Evolutionary conservation across 371 early-diverging fungal genomes (phyloP), one percentile per base, ranked within the genome.

Genomic region (Mortierella sp.): DNA sequence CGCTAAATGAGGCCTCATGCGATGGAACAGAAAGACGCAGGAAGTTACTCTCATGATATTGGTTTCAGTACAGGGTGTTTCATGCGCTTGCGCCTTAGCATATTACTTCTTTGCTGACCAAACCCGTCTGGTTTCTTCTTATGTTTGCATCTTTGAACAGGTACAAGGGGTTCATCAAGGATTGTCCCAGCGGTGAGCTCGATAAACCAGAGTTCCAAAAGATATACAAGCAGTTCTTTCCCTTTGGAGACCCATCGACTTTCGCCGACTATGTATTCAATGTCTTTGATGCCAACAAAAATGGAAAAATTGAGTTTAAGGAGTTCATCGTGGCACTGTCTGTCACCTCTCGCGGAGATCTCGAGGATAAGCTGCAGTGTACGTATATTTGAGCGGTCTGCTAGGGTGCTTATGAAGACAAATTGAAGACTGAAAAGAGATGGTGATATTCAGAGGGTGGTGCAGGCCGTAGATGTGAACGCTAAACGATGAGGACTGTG

Each of bases 151-250:
- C n/a, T n/a, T n/a, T n/a, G n/a, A 26, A 42, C 62, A 92, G 95
- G 95, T 94, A 97, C 84, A 94, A 95, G 80, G 97, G 96, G 3
- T 98, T 98, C 71, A 79, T 95, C 46, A 92, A 92, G 76, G 97
- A 96, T 72, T 95, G 96, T 71, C 97, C 97, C 7, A 80, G 86
- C 17, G 97, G 97, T 26, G 83, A 90, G 71, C 85, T 98, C 34
- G 90, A 93, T 82, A 87, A 89, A 75, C 81, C 88, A 14, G 95
- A 95, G 63, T 97, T 98, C 68, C 91, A 91, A 80, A 91, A 92
- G 64, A 95, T 97, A 42, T 98, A 97, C 84, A 95, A 97, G 80
- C 93, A 93, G 70, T 97, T 95, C 83, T 98, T 97, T 71, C 97
- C 98, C 11, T 97, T 98, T 79, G 97, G 97, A 30, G 97, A 98